Base-by-base conservation (phyloP, 1,284 basidiomycete species). In the Cystobasidium slooffiae region DNA sequence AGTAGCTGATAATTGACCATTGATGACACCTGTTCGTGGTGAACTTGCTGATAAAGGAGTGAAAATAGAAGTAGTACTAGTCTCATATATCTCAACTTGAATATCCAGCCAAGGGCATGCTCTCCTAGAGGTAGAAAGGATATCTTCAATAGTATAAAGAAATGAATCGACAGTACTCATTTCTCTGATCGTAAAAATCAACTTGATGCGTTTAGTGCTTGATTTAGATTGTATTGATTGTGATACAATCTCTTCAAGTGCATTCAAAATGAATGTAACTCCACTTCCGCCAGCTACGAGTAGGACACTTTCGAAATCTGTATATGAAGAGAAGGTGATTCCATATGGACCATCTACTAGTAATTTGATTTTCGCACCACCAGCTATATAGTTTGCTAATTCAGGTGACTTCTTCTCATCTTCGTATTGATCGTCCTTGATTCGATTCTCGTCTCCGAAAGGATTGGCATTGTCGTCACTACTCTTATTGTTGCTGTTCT, bases 251-350 rank as follows among this genome's bases (percentile, higher is more conserved):
- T 76, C 75, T 24, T 77, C 75, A 24, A 78, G 55, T 20, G 69
- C 37, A n/a, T 63, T 51, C 3, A 74, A 72, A 16, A 61, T 49
- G 44, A 70, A 77, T 3, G 76, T 78, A n/a, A 66, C 64, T n/a
- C 78, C 78, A 9, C 63, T 68, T 2, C 77, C 77, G 12, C 75
- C 78, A 6, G 77, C 78, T 12, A 77, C 31, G 46, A 78, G 75
- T 18, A 78, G 4, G 7, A 76, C 75, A 6, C 72, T 63, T 14
- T 77, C 73, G 12, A 46, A 39, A n/a, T 72, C 68, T 18, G 22
- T 20, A 39, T 22, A 46, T 6, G 43, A 43, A 31, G 37, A 22
- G 55, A 46, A 77, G 70, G 43, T 74, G 62, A 55, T 46, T 65
- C 65, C 63, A 75, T 68, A 75, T 49, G 43, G 69, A 44, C 22